A percentile compares a stretch with the other conserved stretches of the same genome.
phyloP scores from a whole-genome alignment of 768 basidiomycete species.

The Hericium erinaceus region DNA sequence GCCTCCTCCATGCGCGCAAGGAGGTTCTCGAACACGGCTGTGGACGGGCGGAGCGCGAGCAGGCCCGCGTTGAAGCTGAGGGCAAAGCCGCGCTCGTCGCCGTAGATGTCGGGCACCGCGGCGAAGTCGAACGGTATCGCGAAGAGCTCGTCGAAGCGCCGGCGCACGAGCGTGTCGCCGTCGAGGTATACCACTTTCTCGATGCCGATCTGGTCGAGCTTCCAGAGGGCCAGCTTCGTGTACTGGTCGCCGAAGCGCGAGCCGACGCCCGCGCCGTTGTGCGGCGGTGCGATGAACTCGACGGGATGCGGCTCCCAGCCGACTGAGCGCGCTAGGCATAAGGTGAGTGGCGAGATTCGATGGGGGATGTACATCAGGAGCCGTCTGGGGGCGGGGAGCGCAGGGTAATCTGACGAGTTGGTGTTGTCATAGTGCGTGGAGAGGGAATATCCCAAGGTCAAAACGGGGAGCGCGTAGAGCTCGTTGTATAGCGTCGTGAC shows the following conservation, averaged over 20 bases:
- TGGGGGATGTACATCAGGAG: slow-evolving; percentile 25
- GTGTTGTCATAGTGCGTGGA: slow-evolving; percentile 15
- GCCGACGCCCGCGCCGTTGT: slow-evolving; percentile 19
- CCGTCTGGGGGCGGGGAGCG: slow-evolving; percentile 17
- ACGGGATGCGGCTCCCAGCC: slow-evolving; percentile 24
- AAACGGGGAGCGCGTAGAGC: slow-evolving; percentile 21
- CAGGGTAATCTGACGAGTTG: background rate
- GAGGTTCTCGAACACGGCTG: slow-evolving; percentile 22
- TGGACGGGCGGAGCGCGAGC: slow-evolving; percentile 26
- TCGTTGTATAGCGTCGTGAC: slow-evolving; percentile 26
- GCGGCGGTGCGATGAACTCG: slow-evolving; percentile 24
- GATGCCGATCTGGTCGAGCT: slow-evolving; percentile 21
- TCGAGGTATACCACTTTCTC: slow-evolving; percentile 25
- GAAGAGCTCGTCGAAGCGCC: slow-evolving; percentile 27
- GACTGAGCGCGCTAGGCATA: slow-evolving; percentile 21
- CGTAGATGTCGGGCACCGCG: slow-evolving; percentile 20
- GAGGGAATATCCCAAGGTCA: slow-evolving; percentile 24
- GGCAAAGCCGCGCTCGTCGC: slow-evolving; percentile 14
- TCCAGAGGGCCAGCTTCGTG: slow-evolving; percentile 29
- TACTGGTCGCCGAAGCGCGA: slow-evolving; percentile 26
- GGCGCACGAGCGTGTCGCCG: slow-evolving; percentile 25
- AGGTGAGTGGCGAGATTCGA: slow-evolving; percentile 20
- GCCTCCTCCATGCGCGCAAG: slow-evolving; percentile 20
- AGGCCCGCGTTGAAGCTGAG: slow-evolving; percentile 32
- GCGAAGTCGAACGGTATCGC: slow-evolving; percentile 25